Evolutionary conservation across 164 flowering plant genomes (phyloP).

Genomic region (Vitis vinifera): DNA sequence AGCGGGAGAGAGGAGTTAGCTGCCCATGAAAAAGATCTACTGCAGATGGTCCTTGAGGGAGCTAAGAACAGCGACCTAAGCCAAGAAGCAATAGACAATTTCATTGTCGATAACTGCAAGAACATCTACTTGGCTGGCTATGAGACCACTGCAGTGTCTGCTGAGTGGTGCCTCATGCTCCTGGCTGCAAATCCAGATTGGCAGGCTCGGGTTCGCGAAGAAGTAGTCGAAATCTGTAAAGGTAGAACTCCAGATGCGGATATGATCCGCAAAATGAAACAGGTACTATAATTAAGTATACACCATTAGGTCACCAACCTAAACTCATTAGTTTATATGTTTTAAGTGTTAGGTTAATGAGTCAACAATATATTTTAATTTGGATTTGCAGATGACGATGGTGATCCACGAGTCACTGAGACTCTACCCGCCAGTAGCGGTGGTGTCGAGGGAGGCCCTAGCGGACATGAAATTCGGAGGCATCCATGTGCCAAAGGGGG

Average conservation of each 20-base stretch:
- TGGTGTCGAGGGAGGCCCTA: constrained; percentile 34
- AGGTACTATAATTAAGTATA: constrained; percentile 7
- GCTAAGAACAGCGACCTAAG: constrained; percentile 18
- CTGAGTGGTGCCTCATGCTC: constrained; percentile 40
- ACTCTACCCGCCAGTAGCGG: constrained; percentile 31
- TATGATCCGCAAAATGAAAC: constrained; percentile 36
- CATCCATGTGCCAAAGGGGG: constrained; percentile 29
- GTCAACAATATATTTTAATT: neutral
- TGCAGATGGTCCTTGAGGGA: constrained; percentile 47
- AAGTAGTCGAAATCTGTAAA: constrained; percentile 25
- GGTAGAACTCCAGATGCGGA: constrained; percentile 23
- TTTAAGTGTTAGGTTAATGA: too few species aligned
- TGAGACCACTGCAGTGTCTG: constrained; percentile 33
- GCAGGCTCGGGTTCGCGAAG: constrained; percentile 33
- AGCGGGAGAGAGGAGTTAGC: constrained; percentile 9
- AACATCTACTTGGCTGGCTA: constrained; percentile 60
- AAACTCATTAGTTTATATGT: too few species aligned
- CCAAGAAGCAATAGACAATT: constrained; percentile 22
- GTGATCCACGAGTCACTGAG: constrained; percentile 37
- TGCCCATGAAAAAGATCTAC: constrained; percentile 30
- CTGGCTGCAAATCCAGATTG: constrained; percentile 38
- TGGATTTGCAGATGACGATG: constrained; percentile 31
- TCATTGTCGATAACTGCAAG: constrained; percentile 69
- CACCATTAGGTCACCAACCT: too few species aligned
- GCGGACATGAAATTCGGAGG: constrained; percentile 31